Evolutionary conservation across 2,329 filamentous ascomycete species (phyloP).

Genomic region (Trichoderma asperellum): DNA sequence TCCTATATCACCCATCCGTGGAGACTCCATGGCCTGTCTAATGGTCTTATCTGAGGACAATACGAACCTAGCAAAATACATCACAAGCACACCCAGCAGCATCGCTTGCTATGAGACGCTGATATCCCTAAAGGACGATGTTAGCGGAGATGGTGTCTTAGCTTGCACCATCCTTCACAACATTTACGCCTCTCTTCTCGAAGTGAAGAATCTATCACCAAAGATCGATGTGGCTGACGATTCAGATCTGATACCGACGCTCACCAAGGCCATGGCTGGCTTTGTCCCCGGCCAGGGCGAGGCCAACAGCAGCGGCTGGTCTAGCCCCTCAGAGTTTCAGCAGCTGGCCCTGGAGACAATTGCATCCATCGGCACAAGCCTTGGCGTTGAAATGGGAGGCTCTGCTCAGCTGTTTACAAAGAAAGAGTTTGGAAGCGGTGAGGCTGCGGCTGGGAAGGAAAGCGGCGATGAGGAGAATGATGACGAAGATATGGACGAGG

Average conservation of each 20-base stretch:
- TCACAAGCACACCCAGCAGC: slow-evolving; percentile 53
- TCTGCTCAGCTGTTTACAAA: slow-evolving; percentile 36
- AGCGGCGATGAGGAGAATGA: slow-evolving; percentile 41
- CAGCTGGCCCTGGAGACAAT: slow-evolving; percentile 64
- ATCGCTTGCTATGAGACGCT: slow-evolving; percentile 55
- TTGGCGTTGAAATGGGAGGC: slow-evolving; percentile 55
- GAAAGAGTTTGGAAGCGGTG: slow-evolving; percentile 43
- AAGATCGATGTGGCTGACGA: slow-evolving; percentile 40
- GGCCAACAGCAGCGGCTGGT: slow-evolving; percentile 44
- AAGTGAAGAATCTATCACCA: slow-evolving; percentile 31
- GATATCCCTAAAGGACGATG: slow-evolving; percentile 51
- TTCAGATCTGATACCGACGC: slow-evolving; percentile 43
- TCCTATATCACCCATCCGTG: slow-evolving; percentile 47
- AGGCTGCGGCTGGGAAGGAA: slow-evolving; percentile 40
- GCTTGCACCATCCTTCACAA: slow-evolving; percentile 67
- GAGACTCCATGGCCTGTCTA: slow-evolving; percentile 58
- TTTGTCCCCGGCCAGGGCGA: slow-evolving; percentile 36
- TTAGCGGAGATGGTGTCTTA: slow-evolving; percentile 55
- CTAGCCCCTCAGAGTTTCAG: slow-evolving; percentile 51
- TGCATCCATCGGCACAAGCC: slow-evolving; percentile 64
- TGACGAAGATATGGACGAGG: slow-evolving; percentile 46
- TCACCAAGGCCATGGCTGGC: slow-evolving; percentile 40
- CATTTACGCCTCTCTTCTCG: slow-evolving; percentile 53
- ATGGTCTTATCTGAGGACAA: slow-evolving; percentile 66
- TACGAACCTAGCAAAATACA: slow-evolving; percentile 52